Evolutionary conservation across 2,329 filamentous ascomycete genomes (phyloP).

Genomic region (Colletotrichum salicis): DNA sequence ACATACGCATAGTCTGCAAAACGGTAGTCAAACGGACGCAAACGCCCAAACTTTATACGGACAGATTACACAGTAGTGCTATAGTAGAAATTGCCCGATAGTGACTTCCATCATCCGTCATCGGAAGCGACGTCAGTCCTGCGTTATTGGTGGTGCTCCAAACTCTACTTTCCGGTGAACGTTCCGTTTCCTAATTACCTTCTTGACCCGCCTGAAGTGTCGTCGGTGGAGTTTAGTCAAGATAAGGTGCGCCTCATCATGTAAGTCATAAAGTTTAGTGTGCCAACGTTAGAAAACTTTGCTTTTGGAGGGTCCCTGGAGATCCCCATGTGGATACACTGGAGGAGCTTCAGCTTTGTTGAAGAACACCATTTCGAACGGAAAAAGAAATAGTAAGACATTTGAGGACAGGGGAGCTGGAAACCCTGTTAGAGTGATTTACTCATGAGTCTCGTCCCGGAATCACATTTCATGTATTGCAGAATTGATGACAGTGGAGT

Average conservation of each 20-base stretch:
- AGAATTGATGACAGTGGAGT: neutral
- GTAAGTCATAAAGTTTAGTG: neutral
- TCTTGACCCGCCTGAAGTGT: neutral
- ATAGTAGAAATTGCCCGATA: neutral
- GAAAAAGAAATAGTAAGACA: neutral
- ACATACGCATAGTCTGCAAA: neutral
- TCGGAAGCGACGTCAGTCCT: neutral
- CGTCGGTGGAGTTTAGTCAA: neutral
- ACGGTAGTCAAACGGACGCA: neutral
- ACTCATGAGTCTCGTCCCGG: neutral
- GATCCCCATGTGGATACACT: no score
- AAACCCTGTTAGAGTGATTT: neutral
- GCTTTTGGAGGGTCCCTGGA: neutral
- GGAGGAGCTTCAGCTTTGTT: neutral
- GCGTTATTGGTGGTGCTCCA: neutral
- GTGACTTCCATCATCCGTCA: neutral
- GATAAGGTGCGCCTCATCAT: neutral
- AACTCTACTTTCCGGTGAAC: neutral
- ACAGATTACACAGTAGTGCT: no score
- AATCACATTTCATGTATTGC: neutral
- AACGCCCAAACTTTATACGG: neutral
- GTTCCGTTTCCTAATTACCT: neutral
- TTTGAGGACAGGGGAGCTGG: neutral
- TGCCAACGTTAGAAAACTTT: neutral
- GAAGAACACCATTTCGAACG: neutral